Percentiles rank a stretch among this genome's conserved stretches.
These are phyloP conservation scores for Kalaharituber pfeilii DNA, from an alignment of 2,329 filamentous ascomycete species.

Conservation along the genomic window DNA sequence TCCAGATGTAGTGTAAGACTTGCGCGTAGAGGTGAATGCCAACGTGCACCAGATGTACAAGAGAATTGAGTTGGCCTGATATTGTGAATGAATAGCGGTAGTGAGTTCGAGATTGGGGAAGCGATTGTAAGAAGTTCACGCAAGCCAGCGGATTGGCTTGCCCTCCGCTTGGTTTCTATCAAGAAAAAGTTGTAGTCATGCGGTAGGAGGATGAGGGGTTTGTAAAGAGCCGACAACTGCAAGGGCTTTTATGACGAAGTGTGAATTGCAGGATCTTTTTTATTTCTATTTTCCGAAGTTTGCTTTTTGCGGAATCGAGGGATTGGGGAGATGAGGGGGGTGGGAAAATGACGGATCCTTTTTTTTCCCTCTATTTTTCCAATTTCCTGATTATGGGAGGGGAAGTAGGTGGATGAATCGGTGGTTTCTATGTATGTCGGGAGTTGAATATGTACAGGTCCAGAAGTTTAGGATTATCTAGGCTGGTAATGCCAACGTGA, in stretches of 20 bases:
- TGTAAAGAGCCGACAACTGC: constrained; percentile 12
- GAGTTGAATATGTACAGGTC: neutral
- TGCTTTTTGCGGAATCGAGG: neutral
- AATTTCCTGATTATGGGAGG: neutral
- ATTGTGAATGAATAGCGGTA: constrained; percentile 4
- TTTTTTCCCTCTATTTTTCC: too few relatives aligned
- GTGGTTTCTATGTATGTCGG: constrained; percentile 12
- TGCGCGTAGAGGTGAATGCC: constrained; percentile 3
- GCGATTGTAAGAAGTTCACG: constrained; percentile 8
- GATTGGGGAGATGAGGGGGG: neutral
- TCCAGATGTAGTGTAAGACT: constrained; percentile 8
- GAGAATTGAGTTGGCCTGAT: constrained; percentile 8
- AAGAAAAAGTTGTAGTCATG: constrained; percentile 17
- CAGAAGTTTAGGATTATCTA: neutral
- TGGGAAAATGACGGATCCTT: neutral
- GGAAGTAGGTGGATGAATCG: constrained; percentile 15
- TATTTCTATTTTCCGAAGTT: too few relatives aligned
- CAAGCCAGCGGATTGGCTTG: constrained; percentile 19
- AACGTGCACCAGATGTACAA: constrained; percentile 14
- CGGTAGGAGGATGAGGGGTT: constrained; percentile 13
- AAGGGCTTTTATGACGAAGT: neutral
- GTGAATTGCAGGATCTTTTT: neutral
- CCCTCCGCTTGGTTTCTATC: constrained; percentile 19
- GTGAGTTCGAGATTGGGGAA: constrained; percentile 3
- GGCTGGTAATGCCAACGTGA: too few relatives aligned